Base-by-base conservation (phyloP, 306 rosid species). In the Prunus mongolica region DNA sequence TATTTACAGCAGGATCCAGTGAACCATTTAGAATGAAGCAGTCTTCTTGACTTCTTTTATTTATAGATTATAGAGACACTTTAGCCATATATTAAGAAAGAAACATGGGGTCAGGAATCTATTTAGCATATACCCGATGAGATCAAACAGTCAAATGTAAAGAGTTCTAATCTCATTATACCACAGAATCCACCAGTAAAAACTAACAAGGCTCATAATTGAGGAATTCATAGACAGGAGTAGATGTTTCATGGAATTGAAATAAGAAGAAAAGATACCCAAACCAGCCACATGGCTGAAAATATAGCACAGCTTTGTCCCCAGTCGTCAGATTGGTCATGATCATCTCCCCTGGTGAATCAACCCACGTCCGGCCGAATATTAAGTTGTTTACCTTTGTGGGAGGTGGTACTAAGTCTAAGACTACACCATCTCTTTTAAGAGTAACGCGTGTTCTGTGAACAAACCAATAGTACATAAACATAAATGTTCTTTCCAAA, bases 221-320 rank as follows among this genome's bases (percentile, higher is more conserved):
- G 34, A 67, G 32, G 3, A 41, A 25, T 64, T 71, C 60, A 72
- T 47, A 41, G 12, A 47, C 24, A 61, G 61, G 16, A 41, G 64
- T 22, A 77, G 69, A 77, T 63, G 65, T 27, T 11, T 65, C 38
- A 57, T 47, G 62, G 14, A 62, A 55, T 78, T 80, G 28, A 76
- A 63, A 78, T 28, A 63, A 83, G 54, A 72, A 76, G 47, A 69
- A 55, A 30, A 65, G 69, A 55, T 73, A 91, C 98, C 98, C 98
- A 77, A 93, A 88, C 97, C 98, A 93, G 60, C 98, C 98, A 70
- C 97, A 91, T 67, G 96, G 97, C 89, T 94, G 98, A 85, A 94
- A 88, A 83, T 87, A 91, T 63, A 90, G 74, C 68, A 91, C 91
- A 70, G 82, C 97, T 85, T 94, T 94, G 88, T 94, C 97, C 45